phyloP scores from a whole-genome alignment of 331 rosid genomes.

The Erythrophleum ivorense region DNA sequence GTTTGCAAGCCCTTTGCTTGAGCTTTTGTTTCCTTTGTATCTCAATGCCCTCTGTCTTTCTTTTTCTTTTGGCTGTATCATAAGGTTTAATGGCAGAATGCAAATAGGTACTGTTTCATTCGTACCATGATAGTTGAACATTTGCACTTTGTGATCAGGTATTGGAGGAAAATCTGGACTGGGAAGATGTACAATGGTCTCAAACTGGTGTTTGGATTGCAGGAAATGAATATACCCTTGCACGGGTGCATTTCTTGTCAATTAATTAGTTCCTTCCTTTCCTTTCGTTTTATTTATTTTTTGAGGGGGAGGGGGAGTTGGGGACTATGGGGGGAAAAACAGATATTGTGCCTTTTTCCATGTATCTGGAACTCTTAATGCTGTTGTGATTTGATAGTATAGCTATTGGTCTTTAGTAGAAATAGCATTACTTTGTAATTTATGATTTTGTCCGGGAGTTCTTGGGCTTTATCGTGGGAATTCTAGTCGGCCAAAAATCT shows the following conservation, averaged over 20 bases:
- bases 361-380: background rate
- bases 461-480: too few relatives aligned
- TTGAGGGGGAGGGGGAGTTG: background rate
- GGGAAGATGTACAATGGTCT: conserved; percentile 99
- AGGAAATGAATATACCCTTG: conserved; percentile 83
- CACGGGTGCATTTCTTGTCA: conserved; percentile 91
- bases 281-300: background rate
- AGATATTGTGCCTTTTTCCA: too few relatives aligned
- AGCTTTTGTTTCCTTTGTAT: too few relatives aligned
- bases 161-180: conserved; percentile 85
- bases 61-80: too few relatives aligned
- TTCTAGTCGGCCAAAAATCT: too few relatives aligned
- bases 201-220: conserved; percentile 97
- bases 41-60: too few relatives aligned
- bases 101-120: background rate
- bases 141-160: conserved; percentile 57
- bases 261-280: conserved; percentile 51
- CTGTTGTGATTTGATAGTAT: conserved; percentile 17
- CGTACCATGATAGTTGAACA: background rate
- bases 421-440: background rate
- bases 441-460: too few relatives aligned
- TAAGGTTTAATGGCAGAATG: conserved; percentile 13
- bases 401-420: background rate
- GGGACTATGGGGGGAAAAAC: background rate
- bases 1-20: background rate